Evolutionary conservation across 495 filamentous ascomycete species (phyloP).

Genomic region (Penicillium tannophilum): DNA sequence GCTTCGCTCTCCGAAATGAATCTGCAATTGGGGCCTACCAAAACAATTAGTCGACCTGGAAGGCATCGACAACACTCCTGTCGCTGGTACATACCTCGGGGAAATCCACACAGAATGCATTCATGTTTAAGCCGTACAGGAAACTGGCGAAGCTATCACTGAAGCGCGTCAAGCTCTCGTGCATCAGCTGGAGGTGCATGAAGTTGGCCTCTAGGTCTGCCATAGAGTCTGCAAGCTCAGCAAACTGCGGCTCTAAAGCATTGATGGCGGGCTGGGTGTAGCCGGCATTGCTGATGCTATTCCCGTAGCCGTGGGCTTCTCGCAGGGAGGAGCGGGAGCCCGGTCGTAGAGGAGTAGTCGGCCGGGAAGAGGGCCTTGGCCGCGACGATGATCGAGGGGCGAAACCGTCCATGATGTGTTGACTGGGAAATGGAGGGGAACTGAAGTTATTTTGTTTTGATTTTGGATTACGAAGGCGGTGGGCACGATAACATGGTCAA

Average conservation of each 20-base stretch:
- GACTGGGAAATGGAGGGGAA: not conserved
- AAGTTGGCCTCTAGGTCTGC: slow-evolving; percentile 96
- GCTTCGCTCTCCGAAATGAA: slow-evolving; percentile 71
- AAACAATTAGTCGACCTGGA: not conserved
- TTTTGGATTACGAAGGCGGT: slow-evolving; percentile 6
- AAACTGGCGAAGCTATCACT: slow-evolving; percentile 96
- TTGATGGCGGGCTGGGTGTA: slow-evolving; percentile 75
- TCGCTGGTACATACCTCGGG: slow-evolving; percentile 66
- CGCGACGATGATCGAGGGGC: slow-evolving; percentile 43
- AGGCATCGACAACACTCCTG: not conserved
- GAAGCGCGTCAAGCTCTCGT: slow-evolving; percentile 91
- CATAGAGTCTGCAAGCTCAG: slow-evolving; percentile 91
- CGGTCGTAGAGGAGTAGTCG: slow-evolving; percentile 90
- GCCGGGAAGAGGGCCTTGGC: slow-evolving; percentile 64
- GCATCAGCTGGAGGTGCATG: slow-evolving; percentile 95
- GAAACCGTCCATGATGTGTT: slow-evolving; percentile 35
- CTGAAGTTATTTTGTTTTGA: slow-evolving; percentile 3
- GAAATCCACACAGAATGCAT: slow-evolving; percentile 98
- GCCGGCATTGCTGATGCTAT: slow-evolving; percentile 38
- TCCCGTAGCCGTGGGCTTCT: slow-evolving; percentile 61
- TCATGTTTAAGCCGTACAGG: slow-evolving; percentile 96
- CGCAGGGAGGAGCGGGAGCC: slow-evolving; percentile 87
- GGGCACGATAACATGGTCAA: not conserved
- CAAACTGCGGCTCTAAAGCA: slow-evolving; percentile 82
- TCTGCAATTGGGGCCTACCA: slow-evolving; percentile 63